These are phyloP conservation scores for Mycena sp. DNA, from an alignment of 1,284 basidiomycete species.

Conservation along the genomic window DNA sequence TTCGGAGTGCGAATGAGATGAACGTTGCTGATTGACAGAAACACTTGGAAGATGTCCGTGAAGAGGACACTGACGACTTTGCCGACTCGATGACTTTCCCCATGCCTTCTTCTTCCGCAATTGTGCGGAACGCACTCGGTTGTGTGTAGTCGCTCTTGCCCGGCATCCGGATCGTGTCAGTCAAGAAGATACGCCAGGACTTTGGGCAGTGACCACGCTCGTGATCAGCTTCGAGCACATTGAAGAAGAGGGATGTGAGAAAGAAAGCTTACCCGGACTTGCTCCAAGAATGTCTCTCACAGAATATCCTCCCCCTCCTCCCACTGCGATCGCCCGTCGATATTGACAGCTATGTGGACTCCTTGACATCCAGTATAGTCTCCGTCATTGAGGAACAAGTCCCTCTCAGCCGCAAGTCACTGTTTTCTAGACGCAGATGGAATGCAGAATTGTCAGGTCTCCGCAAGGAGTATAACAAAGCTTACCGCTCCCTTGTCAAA, in stretches of 20 bases:
- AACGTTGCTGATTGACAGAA: not conserved
- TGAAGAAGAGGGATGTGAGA: constrained; percentile 37
- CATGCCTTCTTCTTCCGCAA: constrained; percentile 39
- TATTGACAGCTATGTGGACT: too few relatives aligned
- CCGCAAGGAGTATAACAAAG: too few relatives aligned
- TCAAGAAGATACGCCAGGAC: constrained; percentile 44
- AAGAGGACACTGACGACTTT: constrained; percentile 29
- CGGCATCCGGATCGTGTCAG: constrained; percentile 50
- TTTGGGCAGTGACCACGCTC: constrained; percentile 39
- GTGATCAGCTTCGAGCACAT: constrained; percentile 42
- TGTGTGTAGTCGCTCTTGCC: constrained; percentile 46
- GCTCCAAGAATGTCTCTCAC: constrained; percentile 47
- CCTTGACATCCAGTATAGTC: too few relatives aligned
- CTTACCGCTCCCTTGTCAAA: too few relatives aligned
- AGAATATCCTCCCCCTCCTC: constrained; percentile 48
- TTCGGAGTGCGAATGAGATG: not conserved
- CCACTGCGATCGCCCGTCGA: constrained; percentile 34
- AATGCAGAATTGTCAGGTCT: too few relatives aligned
- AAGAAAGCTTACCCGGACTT: constrained; percentile 11
- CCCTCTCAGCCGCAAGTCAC: too few relatives aligned
- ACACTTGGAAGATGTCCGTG: not conserved
- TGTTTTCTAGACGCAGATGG: too few relatives aligned
- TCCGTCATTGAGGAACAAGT: too few relatives aligned
- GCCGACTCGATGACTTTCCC: constrained; percentile 1
- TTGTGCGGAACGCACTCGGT: constrained; percentile 49